Percentiles rank a stretch among this genome's conserved stretches.
Evolutionary conservation across 805 yeast species (phyloP).

Genomic region (Candida rishiriensis): DNA sequence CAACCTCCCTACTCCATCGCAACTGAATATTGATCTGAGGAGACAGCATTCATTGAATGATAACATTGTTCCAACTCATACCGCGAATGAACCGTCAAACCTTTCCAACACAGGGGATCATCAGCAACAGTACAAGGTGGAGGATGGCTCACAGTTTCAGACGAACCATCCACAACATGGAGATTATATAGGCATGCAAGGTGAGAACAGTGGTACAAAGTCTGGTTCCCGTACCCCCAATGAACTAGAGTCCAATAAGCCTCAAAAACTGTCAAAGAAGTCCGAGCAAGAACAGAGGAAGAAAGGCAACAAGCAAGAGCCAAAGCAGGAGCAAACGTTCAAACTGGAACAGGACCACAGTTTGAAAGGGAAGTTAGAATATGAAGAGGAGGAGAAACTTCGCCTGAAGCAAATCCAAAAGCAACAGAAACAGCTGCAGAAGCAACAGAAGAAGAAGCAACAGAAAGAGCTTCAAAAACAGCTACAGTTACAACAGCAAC

Average conservation of each 20-base stretch:
- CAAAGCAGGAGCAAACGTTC: neutral
- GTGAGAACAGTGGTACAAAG: too few species aligned
- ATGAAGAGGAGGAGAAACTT: neutral
- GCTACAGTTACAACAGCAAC: neutral
- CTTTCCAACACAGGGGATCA: too few species aligned
- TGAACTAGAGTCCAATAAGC: too few species aligned
- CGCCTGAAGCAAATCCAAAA: neutral
- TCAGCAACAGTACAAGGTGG: too few species aligned
- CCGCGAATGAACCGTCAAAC: too few species aligned
- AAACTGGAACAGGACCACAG: neutral
- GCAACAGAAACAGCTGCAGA: neutral
- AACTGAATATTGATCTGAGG: slow-evolving; percentile 15
- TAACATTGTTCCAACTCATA: neutral
- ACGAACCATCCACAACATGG: too few species aligned
- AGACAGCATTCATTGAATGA: slow-evolving; percentile 11
- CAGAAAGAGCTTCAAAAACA: neutral
- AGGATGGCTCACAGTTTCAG: too few species aligned
- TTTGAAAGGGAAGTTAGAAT: neutral
- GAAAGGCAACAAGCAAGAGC: too few species aligned
- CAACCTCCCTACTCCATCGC: slow-evolving; percentile 17
- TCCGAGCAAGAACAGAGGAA: too few species aligned
- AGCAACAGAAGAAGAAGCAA: neutral
- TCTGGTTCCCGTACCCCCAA: too few species aligned
- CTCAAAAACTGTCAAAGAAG: too few species aligned
- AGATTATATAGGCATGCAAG: too few species aligned